These are phyloP conservation scores for Diaporthe capsici DNA, from an alignment of 2,329 filamentous ascomycete genomes.

Conservation along the genomic window DNA sequence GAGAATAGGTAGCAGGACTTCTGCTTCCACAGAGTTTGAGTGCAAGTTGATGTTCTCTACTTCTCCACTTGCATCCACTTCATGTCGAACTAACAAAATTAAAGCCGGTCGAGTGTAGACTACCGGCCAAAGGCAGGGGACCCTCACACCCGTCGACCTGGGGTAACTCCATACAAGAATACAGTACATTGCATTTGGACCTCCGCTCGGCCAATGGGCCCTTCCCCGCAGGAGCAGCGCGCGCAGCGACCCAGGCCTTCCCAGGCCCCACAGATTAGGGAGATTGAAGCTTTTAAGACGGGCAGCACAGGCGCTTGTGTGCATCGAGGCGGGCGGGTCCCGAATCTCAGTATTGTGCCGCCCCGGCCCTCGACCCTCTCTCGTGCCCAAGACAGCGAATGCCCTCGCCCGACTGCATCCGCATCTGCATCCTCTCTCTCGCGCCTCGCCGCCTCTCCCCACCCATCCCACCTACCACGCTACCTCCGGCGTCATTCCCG, in stretches of 20 bases:
- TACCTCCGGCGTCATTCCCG: background rate
- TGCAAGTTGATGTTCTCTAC: too few relatives aligned
- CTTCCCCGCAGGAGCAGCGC: slow-evolving; percentile 14
- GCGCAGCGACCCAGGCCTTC: background rate
- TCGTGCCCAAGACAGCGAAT: background rate
- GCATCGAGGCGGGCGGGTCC: slow-evolving; percentile 1
- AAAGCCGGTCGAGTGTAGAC: too few relatives aligned
- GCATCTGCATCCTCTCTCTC: background rate
- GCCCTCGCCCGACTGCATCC: background rate
- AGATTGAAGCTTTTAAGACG: slow-evolving; percentile 33
- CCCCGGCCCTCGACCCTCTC: background rate
- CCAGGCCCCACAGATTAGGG: slow-evolving; percentile 17
- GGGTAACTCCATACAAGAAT: background rate
- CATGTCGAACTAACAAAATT: too few relatives aligned
- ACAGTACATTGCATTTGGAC: background rate
- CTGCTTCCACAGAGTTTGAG: too few relatives aligned
- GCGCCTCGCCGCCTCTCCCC: background rate
- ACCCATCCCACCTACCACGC: background rate
- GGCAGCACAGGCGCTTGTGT: slow-evolving; percentile 19
- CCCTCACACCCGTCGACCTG: background rate
- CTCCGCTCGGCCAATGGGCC: background rate
- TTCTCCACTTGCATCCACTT: too few relatives aligned
- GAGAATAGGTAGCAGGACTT: too few relatives aligned
- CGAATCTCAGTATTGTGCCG: background rate
- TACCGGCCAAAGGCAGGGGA: background rate